These are phyloP conservation scores for Rhizopus delemar DNA, from an alignment of 371 early-diverging fungal genomes.

Conservation along the genomic window DNA sequence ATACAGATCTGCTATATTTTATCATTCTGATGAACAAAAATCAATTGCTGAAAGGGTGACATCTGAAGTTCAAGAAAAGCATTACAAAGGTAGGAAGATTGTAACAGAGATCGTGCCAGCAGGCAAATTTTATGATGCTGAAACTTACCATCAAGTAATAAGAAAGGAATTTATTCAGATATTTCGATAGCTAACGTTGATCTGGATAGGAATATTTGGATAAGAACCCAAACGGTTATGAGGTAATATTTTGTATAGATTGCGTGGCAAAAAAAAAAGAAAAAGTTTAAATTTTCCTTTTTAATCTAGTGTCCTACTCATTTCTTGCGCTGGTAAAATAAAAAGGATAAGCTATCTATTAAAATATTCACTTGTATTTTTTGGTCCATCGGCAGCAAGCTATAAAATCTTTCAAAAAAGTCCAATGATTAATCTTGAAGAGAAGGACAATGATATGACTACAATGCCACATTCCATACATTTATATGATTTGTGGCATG, in stretches of 20 bases:
- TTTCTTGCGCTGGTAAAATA: constrained; percentile 31
- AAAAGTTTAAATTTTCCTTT: too few relatives aligned
- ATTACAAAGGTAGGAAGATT: constrained; percentile 58
- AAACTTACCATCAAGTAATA: constrained; percentile 80
- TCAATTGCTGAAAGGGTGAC: constrained; percentile 72
- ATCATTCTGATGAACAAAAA: constrained; percentile 73
- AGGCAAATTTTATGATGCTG: constrained; percentile 80
- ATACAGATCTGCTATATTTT: constrained; percentile 85
- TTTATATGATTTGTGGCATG: too few relatives aligned
- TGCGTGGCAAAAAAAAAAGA: too few relatives aligned
- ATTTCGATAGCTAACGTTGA: neutral
- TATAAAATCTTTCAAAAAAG: too few relatives aligned
- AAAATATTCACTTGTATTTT: neutral
- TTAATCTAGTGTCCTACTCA: constrained; percentile 30
- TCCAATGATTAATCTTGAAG: too few relatives aligned
- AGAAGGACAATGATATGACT: too few relatives aligned
- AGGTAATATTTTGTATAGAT: constrained; percentile 22
- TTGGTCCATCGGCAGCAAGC: too few relatives aligned
- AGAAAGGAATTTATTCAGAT: neutral
- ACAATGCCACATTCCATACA: too few relatives aligned
- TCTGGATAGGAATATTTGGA: constrained; percentile 33
- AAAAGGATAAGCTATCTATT: neutral
- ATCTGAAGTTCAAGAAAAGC: constrained; percentile 57
- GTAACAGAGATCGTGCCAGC: constrained; percentile 78
- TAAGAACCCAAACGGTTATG: constrained; percentile 47